phyloP scores from a whole-genome alignment of 1,139 yeast species.

The Zygoascus hellenicus region DNA sequence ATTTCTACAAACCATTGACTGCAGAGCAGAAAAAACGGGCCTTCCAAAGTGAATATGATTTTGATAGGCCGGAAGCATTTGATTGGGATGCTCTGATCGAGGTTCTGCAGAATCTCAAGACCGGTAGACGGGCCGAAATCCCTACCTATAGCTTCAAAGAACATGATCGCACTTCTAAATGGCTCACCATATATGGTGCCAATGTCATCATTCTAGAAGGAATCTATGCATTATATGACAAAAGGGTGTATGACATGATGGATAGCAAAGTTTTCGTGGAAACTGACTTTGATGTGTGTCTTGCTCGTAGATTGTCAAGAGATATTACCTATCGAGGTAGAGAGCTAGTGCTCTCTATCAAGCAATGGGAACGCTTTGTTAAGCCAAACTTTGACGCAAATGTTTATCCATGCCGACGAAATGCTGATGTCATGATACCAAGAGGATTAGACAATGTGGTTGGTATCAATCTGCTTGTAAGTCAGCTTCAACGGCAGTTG shows the following conservation, averaged over 20 bases:
- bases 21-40: constrained; percentile 59
- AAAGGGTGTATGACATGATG: constrained; percentile 64
- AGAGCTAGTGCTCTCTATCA: constrained; percentile 71
- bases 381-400: constrained; percentile 83
- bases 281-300: constrained; percentile 86
- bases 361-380: constrained; percentile 87
- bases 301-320: constrained; percentile 79
- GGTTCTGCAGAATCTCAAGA: constrained; percentile 59
- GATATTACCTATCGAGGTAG: constrained; percentile 85
- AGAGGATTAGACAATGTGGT: constrained; percentile 77
- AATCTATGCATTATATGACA: constrained; percentile 73
- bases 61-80: constrained; percentile 77
- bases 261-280: constrained; percentile 88
- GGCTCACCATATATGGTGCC: constrained; percentile 83
- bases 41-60: constrained; percentile 64
- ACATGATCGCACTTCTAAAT: constrained; percentile 67
- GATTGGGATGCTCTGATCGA: constrained; percentile 69
- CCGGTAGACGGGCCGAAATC: constrained; percentile 56
- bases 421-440: constrained; percentile 84
- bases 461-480: constrained; percentile 73
- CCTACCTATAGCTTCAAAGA: constrained; percentile 80
- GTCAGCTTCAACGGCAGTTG: constrained; percentile 72
- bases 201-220: constrained; percentile 92
- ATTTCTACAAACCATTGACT: constrained; percentile 73
- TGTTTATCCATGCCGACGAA: constrained; percentile 70